Evolutionary conservation across 1,139 yeast genomes (phyloP), one percentile per base, ranked within the genome.

Genomic region (Kurtzmaniella natalensis): DNA sequence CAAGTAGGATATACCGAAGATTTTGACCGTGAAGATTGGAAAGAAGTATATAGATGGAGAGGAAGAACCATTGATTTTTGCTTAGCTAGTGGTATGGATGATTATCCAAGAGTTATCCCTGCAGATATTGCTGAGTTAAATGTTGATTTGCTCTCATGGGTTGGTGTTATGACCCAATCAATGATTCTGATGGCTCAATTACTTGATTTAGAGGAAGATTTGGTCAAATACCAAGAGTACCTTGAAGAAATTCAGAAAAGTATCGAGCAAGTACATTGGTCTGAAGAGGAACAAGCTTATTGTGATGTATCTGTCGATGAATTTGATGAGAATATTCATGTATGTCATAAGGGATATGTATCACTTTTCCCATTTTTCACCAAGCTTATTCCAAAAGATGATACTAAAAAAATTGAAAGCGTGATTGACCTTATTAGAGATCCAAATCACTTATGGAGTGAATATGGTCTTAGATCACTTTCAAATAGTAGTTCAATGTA

Each of bases 1-100:
- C 99, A 94, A 54, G 63, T 60, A 33, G 97, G 96, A 2, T 78
- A 72, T 40, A 52, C 77, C 11, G 78, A 73, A n/a, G 89, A 82
- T 28, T 85, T 81, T 57, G 87, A 74, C 24, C 73, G 95, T 41
- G 70, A 73, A 7, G 62, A 73, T 4, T 70, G 68, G 32, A 35
- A 34, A n/a, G 94, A 84, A 51, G 85, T 80, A 0, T 92, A 84
- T 55, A 70, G 96, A 51, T 92, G 99, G 99, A 74, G 89, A 41
- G 98, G 97, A 3, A 74, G 97, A 43, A 86, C 96, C 0, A 64
- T 71, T 17, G 74, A 81, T 3, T 96, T 86, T 51, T 85, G 95
- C 52, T 66, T 92, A 37, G 94, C 98, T 2, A 83, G 95, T 59
- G 99, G 99, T 0, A 56, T 92, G 28, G 98, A 92, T 57, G 99